These are phyloP conservation scores for Xylariomycetidae sp. DNA, from an alignment of 2,329 filamentous ascomycete genomes.

Conservation along the genomic window DNA sequence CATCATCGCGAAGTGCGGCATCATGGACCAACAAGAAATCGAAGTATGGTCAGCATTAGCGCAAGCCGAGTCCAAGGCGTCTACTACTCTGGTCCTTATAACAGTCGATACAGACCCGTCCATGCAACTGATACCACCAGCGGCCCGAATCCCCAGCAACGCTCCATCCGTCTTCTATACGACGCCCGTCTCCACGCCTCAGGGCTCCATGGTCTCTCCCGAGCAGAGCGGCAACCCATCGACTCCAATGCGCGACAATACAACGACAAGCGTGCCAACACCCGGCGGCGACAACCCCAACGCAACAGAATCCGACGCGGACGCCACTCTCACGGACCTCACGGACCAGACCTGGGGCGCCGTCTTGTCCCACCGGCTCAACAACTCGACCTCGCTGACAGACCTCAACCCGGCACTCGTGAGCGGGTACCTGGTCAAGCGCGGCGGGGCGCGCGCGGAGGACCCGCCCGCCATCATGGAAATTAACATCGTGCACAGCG, in stretches of 20 bases:
- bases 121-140: constrained; percentile 57
- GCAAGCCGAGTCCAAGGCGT: constrained; percentile 45
- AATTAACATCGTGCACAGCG: constrained; percentile 57
- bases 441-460: constrained; percentile 49
- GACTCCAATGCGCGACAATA: constrained; percentile 39
- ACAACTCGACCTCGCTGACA: constrained; percentile 51
- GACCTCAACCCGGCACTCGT: constrained; percentile 54
- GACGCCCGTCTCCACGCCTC: constrained; percentile 66
- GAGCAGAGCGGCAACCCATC: constrained; percentile 51
- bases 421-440: constrained; percentile 64
- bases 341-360: constrained; percentile 75
- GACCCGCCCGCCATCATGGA: constrained; percentile 59
- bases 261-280: constrained; percentile 37
- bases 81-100: constrained; percentile 54
- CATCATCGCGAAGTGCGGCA: constrained; percentile 66
- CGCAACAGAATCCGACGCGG: constrained; percentile 51
- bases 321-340: constrained; percentile 66
- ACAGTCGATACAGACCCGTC: constrained; percentile 62
- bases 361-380: constrained; percentile 62
- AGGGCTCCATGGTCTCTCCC: constrained; percentile 54
- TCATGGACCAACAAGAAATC: constrained; percentile 63
- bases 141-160: constrained; percentile 42
- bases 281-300: constrained; percentile 37
- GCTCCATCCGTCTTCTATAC: constrained; percentile 44
- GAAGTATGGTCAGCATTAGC: constrained; percentile 53